These are phyloP conservation scores for Aristolochia californica DNA, from an alignment of 164 flowering plant genomes.

Conservation along the genomic window DNA sequence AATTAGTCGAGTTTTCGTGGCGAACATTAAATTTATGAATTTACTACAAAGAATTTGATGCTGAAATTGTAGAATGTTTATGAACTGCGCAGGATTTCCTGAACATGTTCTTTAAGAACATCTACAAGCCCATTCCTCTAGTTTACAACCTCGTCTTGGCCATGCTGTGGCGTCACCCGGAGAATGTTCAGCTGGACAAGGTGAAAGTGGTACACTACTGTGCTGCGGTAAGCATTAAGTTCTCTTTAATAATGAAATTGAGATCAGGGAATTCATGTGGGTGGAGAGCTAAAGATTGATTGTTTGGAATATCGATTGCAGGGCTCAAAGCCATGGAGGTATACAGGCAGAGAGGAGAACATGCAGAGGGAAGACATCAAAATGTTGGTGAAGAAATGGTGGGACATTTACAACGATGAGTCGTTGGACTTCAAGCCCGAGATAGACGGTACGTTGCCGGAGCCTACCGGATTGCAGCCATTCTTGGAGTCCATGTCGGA, in stretches of 20 bases:
- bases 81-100: constrained; percentile 50
- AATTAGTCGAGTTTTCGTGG: neutral
- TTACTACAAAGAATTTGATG: too few species aligned
- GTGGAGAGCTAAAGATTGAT: neutral
- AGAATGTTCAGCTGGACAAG: constrained; percentile 29
- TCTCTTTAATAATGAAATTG: neutral
- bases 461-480: constrained; percentile 5
- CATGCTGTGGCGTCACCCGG: constrained; percentile 57
- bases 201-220: constrained; percentile 58
- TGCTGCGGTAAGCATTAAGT: constrained; percentile 34
- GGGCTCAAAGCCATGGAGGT: constrained; percentile 90
- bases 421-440: constrained; percentile 31
- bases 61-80: too few species aligned
- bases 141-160: constrained; percentile 45
- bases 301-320: constrained; percentile 3
- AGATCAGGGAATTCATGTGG: neutral
- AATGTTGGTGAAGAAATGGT: constrained; percentile 63
- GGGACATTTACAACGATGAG: constrained; percentile 62
- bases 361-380: constrained; percentile 70
- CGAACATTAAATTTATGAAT: too few species aligned
- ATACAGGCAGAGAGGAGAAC: constrained; percentile 68
- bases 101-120: constrained; percentile 49
- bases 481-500: constrained; percentile 28
- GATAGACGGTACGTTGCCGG: neutral
- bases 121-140: constrained; percentile 41